Evolutionary conservation across 805 yeast genomes (phyloP).

Genomic region (Wilhelminamyces savonicus): DNA sequence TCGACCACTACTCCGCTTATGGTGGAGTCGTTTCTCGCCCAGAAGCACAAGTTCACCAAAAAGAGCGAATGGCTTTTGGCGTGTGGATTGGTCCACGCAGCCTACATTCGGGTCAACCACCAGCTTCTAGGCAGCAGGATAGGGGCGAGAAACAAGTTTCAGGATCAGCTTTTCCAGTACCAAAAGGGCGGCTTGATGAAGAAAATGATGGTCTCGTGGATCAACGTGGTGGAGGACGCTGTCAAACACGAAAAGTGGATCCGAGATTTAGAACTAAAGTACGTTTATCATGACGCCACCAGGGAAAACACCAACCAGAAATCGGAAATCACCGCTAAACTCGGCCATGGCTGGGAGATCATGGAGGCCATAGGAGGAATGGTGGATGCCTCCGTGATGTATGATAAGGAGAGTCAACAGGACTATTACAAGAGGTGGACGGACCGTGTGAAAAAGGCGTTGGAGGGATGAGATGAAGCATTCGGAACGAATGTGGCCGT

Average conservation of each 20-base stretch:
- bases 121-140: constrained; percentile 38
- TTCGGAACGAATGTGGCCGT: no score
- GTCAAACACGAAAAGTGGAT: constrained; percentile 59
- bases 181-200: constrained; percentile 50
- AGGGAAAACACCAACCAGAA: constrained; percentile 12
- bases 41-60: constrained; percentile 43
- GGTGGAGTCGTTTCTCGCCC: constrained; percentile 43
- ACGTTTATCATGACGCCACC: constrained; percentile 27
- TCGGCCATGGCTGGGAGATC: constrained; percentile 27
- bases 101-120: constrained; percentile 50
- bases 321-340: constrained; percentile 21
- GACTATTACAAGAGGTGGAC: constrained; percentile 30
- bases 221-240: constrained; percentile 46
- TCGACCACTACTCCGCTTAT: constrained; percentile 43
- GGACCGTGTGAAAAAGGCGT: no score
- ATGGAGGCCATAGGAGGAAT: constrained; percentile 27
- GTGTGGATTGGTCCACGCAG: constrained; percentile 59
- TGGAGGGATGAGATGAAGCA: no score
- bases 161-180: constrained; percentile 44
- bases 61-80: constrained; percentile 64
- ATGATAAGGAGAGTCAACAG: constrained; percentile 23
- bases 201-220: constrained; percentile 47
- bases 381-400: constrained; percentile 23
- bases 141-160: constrained; percentile 43
- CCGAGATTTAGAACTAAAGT: constrained; percentile 42